phyloP scores from a whole-genome alignment of 148 eudicot genomes.

The Heliosperma pusillum region DNA sequence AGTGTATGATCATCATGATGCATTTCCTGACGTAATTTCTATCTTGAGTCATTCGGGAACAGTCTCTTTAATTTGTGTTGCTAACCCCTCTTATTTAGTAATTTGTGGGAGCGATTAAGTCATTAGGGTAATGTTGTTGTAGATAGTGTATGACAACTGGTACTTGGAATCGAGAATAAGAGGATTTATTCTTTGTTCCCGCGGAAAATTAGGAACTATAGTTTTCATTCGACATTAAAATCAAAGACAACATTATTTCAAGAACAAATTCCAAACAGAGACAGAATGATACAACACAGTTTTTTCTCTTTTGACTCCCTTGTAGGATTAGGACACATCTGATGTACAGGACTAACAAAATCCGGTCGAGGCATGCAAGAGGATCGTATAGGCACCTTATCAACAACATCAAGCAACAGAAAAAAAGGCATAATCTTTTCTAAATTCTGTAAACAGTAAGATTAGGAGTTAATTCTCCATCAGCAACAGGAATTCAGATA shows the following conservation, averaged over 20 bases:
- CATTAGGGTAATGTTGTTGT: no score
- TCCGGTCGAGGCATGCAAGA: neutral
- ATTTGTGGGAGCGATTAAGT: no score
- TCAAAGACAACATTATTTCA: neutral
- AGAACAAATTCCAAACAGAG: neutral
- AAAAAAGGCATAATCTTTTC: neutral
- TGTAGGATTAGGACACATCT: slow-evolving; percentile 8
- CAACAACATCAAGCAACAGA: neutral
- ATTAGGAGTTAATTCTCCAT: neutral
- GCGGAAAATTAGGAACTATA: neutral
- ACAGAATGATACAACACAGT: slow-evolving; percentile 1
- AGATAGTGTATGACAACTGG: no score
- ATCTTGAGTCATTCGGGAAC: no score
- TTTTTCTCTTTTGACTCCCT: neutral
- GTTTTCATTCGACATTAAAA: neutral
- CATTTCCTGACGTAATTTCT: no score
- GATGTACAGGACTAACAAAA: neutral
- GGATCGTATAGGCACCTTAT: no score
- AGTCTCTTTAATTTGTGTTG: no score
- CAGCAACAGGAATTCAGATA: neutral
- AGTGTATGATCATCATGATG: neutral
- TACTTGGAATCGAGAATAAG: neutral
- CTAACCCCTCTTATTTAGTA: no score
- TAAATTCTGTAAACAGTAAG: neutral
- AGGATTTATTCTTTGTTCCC: neutral